Base-by-base conservation (phyloP, 2,329 filamentous ascomycete species). In the Beauveria sp. region DNA sequence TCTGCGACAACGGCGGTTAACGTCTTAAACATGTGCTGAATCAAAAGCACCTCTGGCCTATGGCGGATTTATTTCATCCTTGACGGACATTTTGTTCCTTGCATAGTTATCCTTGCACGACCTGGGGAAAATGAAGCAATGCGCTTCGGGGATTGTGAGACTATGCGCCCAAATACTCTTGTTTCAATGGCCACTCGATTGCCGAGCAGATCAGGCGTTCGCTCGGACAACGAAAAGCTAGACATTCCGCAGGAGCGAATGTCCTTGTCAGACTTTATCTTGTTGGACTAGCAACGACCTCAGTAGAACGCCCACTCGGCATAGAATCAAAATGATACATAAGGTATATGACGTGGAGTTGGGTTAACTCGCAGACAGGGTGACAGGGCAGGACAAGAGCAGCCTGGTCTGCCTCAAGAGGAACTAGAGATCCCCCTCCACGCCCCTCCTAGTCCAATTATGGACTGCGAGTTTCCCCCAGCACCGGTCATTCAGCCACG, bases 221-320 rank as follows among this genome's bases (percentile, higher is more conserved):
- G 43, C 28, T 59, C 45, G 4, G 56, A 40, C 56, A 59, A 26
- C 45, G 31, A 51, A 22, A 42, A 40, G 6, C 20, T 38, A 24
- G 34, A n/a, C 28, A 28, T 49, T 22, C 9, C 1, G 20, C 5
- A 28, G 24, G 6, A 38, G 26, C 14, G 12, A 16, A 26, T 8
- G 38, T 34, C 55, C 20, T 40, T 16, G 46, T 14, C 22, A 16
- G 34, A 22, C 12, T 28, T 22, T 14, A 16, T n/a, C 3, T 57
- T 58, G 55, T 59, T 43, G 56, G 56, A 59, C 56, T 42, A 51
- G 56, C 46, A 50, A 59, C 56, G 31, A 46, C 45, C 49, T 46
- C 12, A 3, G 31, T 31, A 26, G 12, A 49, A 31, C 9, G 24
- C 45, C 4, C 53, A 34, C 22, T 24, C 43, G 26, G 54, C 18